Conservation (phyloP, 129 eudicot genomes). For the Solidago caesia region DNA sequence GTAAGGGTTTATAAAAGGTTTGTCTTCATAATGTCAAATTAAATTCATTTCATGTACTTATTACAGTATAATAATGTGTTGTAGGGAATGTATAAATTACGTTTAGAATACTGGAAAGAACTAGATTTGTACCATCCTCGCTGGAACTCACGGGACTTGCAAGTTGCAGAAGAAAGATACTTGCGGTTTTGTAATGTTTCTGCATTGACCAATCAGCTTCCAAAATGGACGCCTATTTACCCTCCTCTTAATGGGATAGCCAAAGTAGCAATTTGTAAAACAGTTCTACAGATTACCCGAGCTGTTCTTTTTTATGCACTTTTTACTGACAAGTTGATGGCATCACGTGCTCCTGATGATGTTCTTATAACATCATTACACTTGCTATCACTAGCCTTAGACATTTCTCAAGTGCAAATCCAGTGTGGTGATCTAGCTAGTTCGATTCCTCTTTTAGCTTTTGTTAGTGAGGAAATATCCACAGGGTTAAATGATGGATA, state of each 20-base stretch:
- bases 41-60: background rate
- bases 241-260: constrained; percentile 75
- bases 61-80: constrained; percentile 15
- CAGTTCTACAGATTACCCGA: constrained; percentile 72
- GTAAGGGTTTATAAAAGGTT: constrained; percentile 34
- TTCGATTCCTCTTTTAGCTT: constrained; percentile 63
- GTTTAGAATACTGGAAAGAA: constrained; percentile 78
- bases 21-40: background rate
- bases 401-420: constrained; percentile 53
- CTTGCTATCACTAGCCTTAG: constrained; percentile 71
- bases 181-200: constrained; percentile 76
- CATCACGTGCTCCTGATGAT: constrained; percentile 85
- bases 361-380: constrained; percentile 81
- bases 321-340: constrained; percentile 52
- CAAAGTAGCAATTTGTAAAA: constrained; percentile 75
- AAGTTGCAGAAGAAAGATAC: constrained; percentile 95
- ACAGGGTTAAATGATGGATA: constrained; percentile 35
- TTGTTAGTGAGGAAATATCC: constrained; percentile 68
- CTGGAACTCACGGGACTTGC: constrained; percentile 85
- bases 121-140: constrained; percentile 96
- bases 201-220: constrained; percentile 81
- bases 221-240: constrained; percentile 79
- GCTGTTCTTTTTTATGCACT: constrained; percentile 75
- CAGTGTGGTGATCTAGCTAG: constrained; percentile 54
- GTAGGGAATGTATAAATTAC: constrained; percentile 91